Evolutionary conservation across 352 stramenopile species (phyloP).

Genomic region (Globisporangium cylindrosporum): DNA sequence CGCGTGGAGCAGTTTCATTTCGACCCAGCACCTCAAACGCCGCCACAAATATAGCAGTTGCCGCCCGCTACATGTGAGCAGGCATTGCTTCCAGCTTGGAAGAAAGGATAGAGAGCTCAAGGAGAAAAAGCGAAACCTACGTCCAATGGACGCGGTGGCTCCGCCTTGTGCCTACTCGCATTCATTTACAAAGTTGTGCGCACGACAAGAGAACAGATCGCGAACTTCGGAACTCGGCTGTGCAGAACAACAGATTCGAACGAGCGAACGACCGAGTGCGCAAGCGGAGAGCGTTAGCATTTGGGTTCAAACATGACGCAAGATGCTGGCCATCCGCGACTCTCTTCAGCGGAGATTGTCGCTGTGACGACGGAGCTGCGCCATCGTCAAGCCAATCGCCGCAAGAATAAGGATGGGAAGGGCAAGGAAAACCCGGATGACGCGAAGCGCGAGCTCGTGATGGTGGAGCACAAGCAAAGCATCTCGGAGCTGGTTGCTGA

Average conservation of each 20-base stretch:
- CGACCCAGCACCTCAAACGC: background rate
- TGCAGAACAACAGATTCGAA: background rate
- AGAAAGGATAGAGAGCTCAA: background rate
- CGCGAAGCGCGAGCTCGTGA: slow-evolving; percentile 77
- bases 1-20: slow-evolving; percentile 1
- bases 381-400: slow-evolving; percentile 51
- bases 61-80: background rate
- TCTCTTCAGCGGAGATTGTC: slow-evolving; percentile 84
- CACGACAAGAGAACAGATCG: background rate
- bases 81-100: background rate
- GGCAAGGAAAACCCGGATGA: slow-evolving; percentile 57
- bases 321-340: slow-evolving; percentile 31
- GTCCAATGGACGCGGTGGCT: background rate
- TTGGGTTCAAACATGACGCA: slow-evolving; percentile 20
- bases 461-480: slow-evolving; percentile 79
- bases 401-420: slow-evolving; percentile 57
- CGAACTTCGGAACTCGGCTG: background rate
- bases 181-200: slow-evolving; percentile 12
- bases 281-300: background rate
- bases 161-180: background rate
- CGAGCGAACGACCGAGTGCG: background rate
- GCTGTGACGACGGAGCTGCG: slow-evolving; percentile 79
- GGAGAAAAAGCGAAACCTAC: slow-evolving; percentile 10
- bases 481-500: slow-evolving; percentile 64
- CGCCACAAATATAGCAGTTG: background rate